A percentile compares a stretch with the other conserved stretches of the same genome.
These are phyloP conservation scores for Poa pratensis DNA, from an alignment of 176 grass and related monocot genomes.

Conservation along the genomic window DNA sequence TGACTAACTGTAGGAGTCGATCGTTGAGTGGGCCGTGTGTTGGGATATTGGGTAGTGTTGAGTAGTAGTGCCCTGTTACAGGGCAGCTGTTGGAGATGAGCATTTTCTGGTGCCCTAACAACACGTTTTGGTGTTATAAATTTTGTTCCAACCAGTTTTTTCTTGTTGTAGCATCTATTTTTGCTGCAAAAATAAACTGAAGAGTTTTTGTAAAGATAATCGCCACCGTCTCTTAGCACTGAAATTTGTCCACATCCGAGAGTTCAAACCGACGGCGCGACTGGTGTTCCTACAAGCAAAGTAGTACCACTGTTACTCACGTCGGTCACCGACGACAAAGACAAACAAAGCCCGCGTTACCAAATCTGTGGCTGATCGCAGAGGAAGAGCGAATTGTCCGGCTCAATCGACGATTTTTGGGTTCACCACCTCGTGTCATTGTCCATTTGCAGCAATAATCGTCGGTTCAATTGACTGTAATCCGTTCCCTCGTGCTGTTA, in stretches of 20 bases:
- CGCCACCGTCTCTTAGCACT: background rate
- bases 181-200: background rate
- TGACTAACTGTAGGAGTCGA: no score
- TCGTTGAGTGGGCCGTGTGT: no score
- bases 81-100: no score
- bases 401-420: background rate
- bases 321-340: background rate
- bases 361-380: background rate
- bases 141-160: no score
- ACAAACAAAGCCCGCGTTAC: background rate
- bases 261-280: background rate
- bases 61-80: no score
- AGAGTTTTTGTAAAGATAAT: background rate
- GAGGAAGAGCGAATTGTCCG: conserved; percentile 18
- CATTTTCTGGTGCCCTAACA: no score
- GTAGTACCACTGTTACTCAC: background rate
- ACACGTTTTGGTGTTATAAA: no score
- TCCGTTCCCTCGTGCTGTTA: background rate
- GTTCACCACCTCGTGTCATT: background rate
- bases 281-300: background rate
- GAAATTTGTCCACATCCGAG: background rate
- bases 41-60: no score
- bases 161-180: no score
- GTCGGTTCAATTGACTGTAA: background rate
- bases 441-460: background rate